These are phyloP conservation scores for Aspergillus novofumigatus DNA, from an alignment of 2,329 filamentous ascomycete species.

Conservation along the genomic window DNA sequence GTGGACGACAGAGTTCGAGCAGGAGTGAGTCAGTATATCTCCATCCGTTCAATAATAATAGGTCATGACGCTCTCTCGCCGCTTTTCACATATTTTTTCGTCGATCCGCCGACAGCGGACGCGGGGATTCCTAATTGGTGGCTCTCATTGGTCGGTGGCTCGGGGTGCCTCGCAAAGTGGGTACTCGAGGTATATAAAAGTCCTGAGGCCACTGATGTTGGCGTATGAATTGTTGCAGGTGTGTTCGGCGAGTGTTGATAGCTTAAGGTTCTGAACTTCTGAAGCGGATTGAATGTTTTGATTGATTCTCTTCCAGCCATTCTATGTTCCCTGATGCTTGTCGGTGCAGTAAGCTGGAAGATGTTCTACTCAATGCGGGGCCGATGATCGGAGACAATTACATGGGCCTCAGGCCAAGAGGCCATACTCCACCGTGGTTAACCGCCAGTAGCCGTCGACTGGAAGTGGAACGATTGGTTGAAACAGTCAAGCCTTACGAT, in stretches of 20 bases:
- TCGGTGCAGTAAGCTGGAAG: not conserved
- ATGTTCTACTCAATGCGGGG: constrained; percentile 1
- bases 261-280: not conserved
- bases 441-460: not conserved
- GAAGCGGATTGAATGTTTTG: not conserved
- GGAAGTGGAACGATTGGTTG: no score
- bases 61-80: constrained; percentile 1
- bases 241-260: not conserved
- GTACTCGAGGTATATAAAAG: not conserved
- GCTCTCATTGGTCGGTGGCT: not conserved
- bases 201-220: not conserved
- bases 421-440: constrained; percentile 2
- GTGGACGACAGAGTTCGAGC: not conserved
- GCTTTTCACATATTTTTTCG: constrained; percentile 5
- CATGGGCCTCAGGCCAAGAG: not conserved
- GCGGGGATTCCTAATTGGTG: not conserved
- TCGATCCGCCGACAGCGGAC: constrained; percentile 15
- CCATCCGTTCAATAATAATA: not conserved
- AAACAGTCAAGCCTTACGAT: not conserved
- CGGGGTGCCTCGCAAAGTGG: not conserved
- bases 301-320: not conserved
- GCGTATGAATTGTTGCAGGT: not conserved
- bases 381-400: constrained; percentile 12
- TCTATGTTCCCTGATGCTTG: not conserved
- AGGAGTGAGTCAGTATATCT: constrained; percentile 7